phyloP scores from a whole-genome alignment of 1,284 basidiomycete species.

The Austroboletus rostrupii region DNA sequence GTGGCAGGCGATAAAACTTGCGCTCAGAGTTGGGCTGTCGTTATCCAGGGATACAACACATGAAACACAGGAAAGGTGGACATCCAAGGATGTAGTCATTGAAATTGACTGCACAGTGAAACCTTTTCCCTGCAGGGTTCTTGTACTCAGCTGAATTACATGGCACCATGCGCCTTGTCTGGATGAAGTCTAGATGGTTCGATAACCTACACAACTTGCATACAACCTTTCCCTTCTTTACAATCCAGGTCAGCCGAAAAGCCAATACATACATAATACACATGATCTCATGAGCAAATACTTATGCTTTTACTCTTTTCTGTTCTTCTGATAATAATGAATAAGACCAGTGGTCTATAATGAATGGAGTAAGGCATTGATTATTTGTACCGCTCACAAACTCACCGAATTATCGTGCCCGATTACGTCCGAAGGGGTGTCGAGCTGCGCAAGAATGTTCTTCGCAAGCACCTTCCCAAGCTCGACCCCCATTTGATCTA shows the following conservation, averaged over 20 bases:
- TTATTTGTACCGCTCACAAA: slow-evolving; percentile 12
- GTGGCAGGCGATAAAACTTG: too few relatives aligned
- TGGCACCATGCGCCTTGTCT: too few relatives aligned
- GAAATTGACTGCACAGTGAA: too few relatives aligned
- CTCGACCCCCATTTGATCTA: slow-evolving; percentile 93
- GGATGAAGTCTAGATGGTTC: not conserved
- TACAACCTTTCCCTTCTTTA: slow-evolving; percentile 1
- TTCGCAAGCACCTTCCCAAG: slow-evolving; percentile 96
- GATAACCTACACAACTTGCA: not conserved
- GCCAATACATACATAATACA: not conserved
- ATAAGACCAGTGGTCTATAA: slow-evolving; percentile 86
- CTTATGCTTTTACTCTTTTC: slow-evolving; percentile 61
- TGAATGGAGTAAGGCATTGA: slow-evolving; percentile 11
- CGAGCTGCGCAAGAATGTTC: slow-evolving; percentile 88
- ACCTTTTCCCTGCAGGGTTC: too few relatives aligned
- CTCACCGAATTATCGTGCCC: slow-evolving; percentile 91
- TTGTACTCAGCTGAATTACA: too few relatives aligned
- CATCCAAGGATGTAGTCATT: too few relatives aligned
- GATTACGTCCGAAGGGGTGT: slow-evolving; percentile 75
- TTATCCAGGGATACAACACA: too few relatives aligned
- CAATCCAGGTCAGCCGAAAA: slow-evolving; percentile 1
- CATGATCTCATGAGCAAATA: not conserved
- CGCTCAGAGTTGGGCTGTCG: too few relatives aligned
- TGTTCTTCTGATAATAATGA: slow-evolving; percentile 88
- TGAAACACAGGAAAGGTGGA: too few relatives aligned